Conservation (phyloP, 352 stramenopile genomes). For the Pythium periplocum region DNA sequence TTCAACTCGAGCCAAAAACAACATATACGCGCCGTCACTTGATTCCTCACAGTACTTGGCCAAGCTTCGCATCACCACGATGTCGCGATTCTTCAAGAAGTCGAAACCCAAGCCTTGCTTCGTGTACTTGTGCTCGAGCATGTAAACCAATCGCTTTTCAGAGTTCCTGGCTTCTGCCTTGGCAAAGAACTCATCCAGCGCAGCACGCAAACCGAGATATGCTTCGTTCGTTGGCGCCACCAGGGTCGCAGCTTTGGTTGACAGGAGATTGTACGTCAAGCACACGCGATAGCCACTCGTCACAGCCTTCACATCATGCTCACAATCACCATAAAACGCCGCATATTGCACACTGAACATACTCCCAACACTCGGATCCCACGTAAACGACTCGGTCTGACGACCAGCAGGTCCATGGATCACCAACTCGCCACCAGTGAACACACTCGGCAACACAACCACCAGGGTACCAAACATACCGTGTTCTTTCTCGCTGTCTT, state of each 20-base stretch:
- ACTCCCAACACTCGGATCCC: conserved; percentile 3
- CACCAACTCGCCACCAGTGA: conserved; percentile 20
- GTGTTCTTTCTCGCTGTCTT: conserved; percentile 45
- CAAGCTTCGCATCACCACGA: too few species aligned
- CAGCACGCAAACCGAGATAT: too few species aligned
- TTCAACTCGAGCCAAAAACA: too few species aligned
- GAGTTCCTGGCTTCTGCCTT: too few species aligned
- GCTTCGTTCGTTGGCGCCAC: too few species aligned
- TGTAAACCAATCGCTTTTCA: too few species aligned
- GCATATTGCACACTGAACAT: conserved; percentile 17
- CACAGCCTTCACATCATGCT: conserved; percentile 16
- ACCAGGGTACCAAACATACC: conserved; percentile 49
- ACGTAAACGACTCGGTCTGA: conserved; percentile 8
- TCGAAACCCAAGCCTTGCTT: too few species aligned
- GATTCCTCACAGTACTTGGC: too few species aligned
- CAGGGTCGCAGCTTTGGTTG: background rate
- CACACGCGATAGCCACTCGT: conserved; percentile 12
- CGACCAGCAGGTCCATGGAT: conserved; percentile 14
- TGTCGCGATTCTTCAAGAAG: too few species aligned
- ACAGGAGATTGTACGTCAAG: conserved; percentile 16
- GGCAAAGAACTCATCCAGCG: too few species aligned
- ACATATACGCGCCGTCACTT: too few species aligned
- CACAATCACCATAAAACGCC: conserved; percentile 19
- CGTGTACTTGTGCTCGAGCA: too few species aligned
- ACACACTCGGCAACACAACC: conserved; percentile 26